phyloP scores from a whole-genome alignment of 176 grass and related monocot species.

The Tuctoria greenei region DNA sequence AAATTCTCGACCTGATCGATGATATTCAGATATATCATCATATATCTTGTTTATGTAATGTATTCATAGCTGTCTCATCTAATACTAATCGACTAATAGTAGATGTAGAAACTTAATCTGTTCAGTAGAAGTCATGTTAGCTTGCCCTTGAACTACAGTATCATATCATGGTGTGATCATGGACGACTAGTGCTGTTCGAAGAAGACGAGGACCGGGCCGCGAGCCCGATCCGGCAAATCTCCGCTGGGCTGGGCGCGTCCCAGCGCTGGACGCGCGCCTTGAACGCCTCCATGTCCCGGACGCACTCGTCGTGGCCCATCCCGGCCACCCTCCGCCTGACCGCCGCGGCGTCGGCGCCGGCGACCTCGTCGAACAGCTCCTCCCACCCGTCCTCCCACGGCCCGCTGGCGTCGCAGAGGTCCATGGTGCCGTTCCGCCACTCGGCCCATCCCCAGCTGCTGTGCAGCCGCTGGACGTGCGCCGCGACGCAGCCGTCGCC shows the following conservation, averaged over 20 bases:
- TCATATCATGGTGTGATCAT: too few relatives aligned
- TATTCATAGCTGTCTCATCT: too few relatives aligned
- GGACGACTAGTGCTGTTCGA: too few relatives aligned
- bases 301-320: conserved; percentile 43
- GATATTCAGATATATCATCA: too few relatives aligned
- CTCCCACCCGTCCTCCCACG: conserved; percentile 65
- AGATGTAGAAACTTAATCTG: too few relatives aligned
- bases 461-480: neutral
- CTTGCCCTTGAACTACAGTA: too few relatives aligned
- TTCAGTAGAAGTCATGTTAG: too few relatives aligned
- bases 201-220: neutral
- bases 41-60: too few relatives aligned
- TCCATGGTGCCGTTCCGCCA: conserved; percentile 55
- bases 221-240: conserved; percentile 46
- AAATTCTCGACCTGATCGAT: too few relatives aligned
- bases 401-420: conserved; percentile 52
- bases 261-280: conserved; percentile 17
- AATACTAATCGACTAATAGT: too few relatives aligned
- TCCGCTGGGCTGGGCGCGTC: conserved; percentile 39
- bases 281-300: conserved; percentile 45
- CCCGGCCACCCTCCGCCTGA: neutral
- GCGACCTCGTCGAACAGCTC: conserved; percentile 49
- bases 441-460: conserved; percentile 58
- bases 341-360: conserved; percentile 35
- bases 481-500: neutral